A percentile compares a stretch with the other conserved stretches of the same genome.
Evolutionary conservation across 148 eudicot species (phyloP).

Genomic region (Polygonum maritimum): DNA sequence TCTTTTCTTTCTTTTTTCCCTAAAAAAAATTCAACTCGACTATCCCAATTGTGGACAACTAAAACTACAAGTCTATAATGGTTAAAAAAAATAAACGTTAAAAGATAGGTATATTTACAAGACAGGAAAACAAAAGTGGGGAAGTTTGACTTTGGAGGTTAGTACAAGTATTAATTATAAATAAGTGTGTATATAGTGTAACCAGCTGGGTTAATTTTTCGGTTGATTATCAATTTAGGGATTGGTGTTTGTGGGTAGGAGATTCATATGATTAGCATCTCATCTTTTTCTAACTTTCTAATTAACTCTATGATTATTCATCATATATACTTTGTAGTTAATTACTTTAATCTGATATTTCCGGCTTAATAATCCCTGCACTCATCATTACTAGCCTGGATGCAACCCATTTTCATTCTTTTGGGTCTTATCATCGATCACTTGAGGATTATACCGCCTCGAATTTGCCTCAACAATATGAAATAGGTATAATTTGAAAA

Average conservation of each 20-base stretch:
- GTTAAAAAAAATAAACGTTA: neutral
- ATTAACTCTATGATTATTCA: neutral
- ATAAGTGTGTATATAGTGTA: neutral
- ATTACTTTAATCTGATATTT: neutral
- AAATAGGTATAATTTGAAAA: no score
- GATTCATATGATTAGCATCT: slow-evolving; percentile 5
- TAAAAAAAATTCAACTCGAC: no score
- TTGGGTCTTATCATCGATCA: neutral
- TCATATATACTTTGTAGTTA: neutral
- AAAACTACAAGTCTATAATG: neutral
- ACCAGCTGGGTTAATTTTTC: neutral
- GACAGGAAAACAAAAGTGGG: slow-evolving; percentile 1
- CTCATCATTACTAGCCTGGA: slow-evolving; percentile 3
- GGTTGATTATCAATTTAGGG: slow-evolving; percentile 5
- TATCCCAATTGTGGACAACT: neutral
- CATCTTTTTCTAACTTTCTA: neutral
- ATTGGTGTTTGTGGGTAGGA: slow-evolving; percentile 6
- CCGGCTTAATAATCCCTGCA: neutral
- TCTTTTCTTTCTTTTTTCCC: no score
- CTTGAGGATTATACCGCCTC: neutral
- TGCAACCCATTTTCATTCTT: neutral
- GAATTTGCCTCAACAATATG: no score
- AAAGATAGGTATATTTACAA: neutral
- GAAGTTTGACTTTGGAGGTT: neutral
- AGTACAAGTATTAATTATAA: neutral